A percentile compares a stretch with the other conserved stretches of the same genome.
Conservation (phyloP, 176 grass and related monocot genomes). For the Miscanthus lutarioriparius region DNA sequence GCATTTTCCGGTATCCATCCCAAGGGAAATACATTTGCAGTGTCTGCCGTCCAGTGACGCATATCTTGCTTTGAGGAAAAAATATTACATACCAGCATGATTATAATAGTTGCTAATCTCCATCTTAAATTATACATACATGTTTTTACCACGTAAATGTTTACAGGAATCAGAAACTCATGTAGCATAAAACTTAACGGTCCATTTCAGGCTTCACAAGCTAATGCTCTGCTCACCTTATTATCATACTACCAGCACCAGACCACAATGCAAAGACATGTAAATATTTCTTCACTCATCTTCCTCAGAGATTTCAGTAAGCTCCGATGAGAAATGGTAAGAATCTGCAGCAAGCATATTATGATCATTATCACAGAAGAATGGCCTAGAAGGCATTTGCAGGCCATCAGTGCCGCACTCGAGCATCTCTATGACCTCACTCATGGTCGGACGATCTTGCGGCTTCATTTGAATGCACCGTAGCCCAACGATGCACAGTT, state of each 20-base stretch:
- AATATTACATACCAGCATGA: too few relatives aligned
- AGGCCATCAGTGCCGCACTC: neutral
- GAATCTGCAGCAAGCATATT: neutral
- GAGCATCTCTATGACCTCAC: conserved; percentile 25
- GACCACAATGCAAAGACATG: neutral
- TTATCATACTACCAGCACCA: neutral
- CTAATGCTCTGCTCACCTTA: neutral
- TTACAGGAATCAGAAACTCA: too few relatives aligned
- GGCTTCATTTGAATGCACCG: conserved; percentile 47
- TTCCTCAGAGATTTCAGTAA: neutral
- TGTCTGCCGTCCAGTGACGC: too few relatives aligned
- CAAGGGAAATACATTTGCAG: too few relatives aligned
- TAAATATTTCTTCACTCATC: neutral
- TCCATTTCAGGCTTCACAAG: neutral
- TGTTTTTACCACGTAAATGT: too few relatives aligned
- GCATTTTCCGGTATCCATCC: too few relatives aligned
- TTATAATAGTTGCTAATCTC: too few relatives aligned
- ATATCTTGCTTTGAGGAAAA: too few relatives aligned
- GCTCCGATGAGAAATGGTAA: neutral
- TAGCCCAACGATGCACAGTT: conserved; percentile 41
- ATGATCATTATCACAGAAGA: neutral
- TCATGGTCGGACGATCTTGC: conserved; percentile 19
- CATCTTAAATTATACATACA: too few relatives aligned
- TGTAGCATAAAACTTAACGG: neutral
- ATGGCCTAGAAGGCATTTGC: conserved; percentile 12